Base-by-base conservation (phyloP, 2,329 filamentous ascomycete genomes). In the Lasiodiplodia sp. region DNA sequence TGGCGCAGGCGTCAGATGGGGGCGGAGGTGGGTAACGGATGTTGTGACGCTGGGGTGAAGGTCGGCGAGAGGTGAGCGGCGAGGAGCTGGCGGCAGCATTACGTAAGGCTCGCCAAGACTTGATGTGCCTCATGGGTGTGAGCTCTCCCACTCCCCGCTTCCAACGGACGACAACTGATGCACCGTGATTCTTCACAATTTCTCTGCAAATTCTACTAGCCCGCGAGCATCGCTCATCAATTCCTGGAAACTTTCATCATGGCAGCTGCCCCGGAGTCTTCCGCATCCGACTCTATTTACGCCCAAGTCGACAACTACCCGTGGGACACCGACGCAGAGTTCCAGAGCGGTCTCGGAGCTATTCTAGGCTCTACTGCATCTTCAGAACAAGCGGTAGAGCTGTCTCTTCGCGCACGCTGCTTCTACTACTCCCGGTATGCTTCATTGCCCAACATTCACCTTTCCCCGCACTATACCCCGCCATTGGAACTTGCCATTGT, bases 271-370 rank as follows among this genome's bases (percentile, higher is more conserved):
- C 10, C 25, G 10, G 25, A 40, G 3, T 16, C 55, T 5, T 44
- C 67, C 12, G 31, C 68, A n/a, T 55, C 68, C 25, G 3, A 44
- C 11, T 60, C 62, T 53, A 66, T 69, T 34, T 92, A 88, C 77
- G 80, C 82, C 68, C 86, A 89, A 70, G 86, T 93, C 63, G 88
- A 91, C 73, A 79, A 80, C 28, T 92, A 92, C 75, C 84, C 86
- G 21, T 93, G 91, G 91, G 84, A 84, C 69, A 85, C 86, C 70
- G 91, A 93, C 78, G 82, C 84, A 64, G 87, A 88, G 71, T 93
- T 92, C 74, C 88, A 92, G 80, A 88, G 86, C 58, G 90, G 89
- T 60, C 84, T 92, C 58, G 82, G 83, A 70, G 88, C 89, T 69
- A 91, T 92, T 71, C 83, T 92, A 58, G 88, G 88, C 70, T 84